A percentile compares a stretch with the other conserved stretches of the same genome.
Conservation (phyloP, 805 yeast species). For the Ogataea kodamae region DNA sequence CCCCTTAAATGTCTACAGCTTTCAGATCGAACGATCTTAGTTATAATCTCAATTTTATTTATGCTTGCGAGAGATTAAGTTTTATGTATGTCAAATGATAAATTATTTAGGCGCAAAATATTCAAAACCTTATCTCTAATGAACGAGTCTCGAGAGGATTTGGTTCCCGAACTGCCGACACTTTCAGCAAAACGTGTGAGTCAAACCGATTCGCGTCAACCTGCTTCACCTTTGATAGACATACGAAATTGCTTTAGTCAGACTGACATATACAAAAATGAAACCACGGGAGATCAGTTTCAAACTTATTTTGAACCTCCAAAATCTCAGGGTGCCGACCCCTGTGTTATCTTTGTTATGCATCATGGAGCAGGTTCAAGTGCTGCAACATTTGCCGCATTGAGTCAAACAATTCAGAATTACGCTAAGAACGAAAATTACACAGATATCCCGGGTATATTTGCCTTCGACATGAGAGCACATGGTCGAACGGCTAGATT, state of each 20-base stretch:
- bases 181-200: too few species aligned
- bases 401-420: constrained; percentile 43
- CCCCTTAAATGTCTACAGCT: too few species aligned
- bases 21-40: too few species aligned
- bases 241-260: constrained; percentile 35
- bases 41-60: too few species aligned
- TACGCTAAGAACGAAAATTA: constrained; percentile 28
- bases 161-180: too few species aligned
- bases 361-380: constrained; percentile 97
- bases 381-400: constrained; percentile 67
- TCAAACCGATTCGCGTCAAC: too few species aligned
- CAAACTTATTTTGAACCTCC: constrained; percentile 61
- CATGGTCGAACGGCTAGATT: constrained; percentile 58
- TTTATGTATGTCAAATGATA: too few species aligned
- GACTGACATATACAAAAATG: constrained; percentile 24
- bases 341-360: constrained; percentile 60
- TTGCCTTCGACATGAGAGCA: constrained; percentile 79
- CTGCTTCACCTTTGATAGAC: too few species aligned
- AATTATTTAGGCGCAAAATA: too few species aligned
- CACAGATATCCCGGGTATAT: constrained; percentile 51
- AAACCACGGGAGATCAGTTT: constrained; percentile 34
- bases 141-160: too few species aligned
- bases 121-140: too few species aligned
- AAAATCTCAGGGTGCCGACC: constrained; percentile 13
- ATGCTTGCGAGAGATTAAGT: too few species aligned